Base-by-base conservation (phyloP, 208 protist species). In the Perkinsela sp. region DNA sequence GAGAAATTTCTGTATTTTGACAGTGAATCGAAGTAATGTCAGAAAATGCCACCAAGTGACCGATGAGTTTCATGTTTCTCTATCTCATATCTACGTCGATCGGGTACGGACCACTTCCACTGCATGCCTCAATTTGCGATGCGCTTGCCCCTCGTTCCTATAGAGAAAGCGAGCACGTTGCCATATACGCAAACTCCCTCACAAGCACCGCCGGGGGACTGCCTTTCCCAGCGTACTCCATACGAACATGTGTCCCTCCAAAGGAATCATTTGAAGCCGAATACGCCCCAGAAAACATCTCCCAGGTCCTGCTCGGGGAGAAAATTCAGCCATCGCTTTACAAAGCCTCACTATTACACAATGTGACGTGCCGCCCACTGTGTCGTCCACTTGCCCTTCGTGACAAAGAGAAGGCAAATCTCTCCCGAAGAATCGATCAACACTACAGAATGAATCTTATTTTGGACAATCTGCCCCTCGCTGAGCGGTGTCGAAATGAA, bases 241-340 rank as follows among this genome's bases (percentile, higher is more conserved):
- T 97, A 1, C 80, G 83, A 15, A 81, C 93, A n/a, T 96, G 91
- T 77, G 32, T 66, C 32, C 87, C 88, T 2, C 32, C 68, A 1
- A 29, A 48, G 66, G 32, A 79, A 29, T 29, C 30, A 1, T 70
- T 83, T 69, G 65, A 71, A 16, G 67, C 75, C 28, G 40, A 76
- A 1, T 69, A 75, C 48, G 68, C 73, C 0, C 48, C 73, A 1
- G 89, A 93, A 72, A 94, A 94, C 72, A 75, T 97, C 22, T 94
- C 94, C 28, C 87, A 95, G 72, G 75, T 95, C 30, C 73, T 98
- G 30, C 75, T 79, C 22, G 94, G 95, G 40, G 92, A 96, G 73
- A 73, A 79, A 66, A 90, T 97, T 31, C 76, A 90, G 71, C 93
- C 85, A 22, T 95, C 94, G 6, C 65, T 74, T 15, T 98, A 94